Conservation (phyloP, 805 yeast species). For the Saturnispora gosingensis region DNA sequence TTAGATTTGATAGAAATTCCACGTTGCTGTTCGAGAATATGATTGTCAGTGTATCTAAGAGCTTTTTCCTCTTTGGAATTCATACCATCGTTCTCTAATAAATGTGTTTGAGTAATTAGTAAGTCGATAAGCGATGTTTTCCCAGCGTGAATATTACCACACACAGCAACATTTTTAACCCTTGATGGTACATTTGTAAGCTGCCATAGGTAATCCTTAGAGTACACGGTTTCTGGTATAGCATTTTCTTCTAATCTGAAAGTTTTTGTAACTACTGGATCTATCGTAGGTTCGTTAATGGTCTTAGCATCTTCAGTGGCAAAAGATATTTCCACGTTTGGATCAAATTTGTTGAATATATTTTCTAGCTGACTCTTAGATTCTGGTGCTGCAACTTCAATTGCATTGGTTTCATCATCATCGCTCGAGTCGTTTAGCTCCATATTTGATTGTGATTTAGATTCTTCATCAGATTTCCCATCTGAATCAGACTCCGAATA, state of each 20-base stretch:
- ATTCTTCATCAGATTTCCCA: constrained; percentile 1
- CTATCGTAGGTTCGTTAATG: constrained; percentile 55
- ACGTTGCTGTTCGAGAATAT: constrained; percentile 57
- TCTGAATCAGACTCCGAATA: constrained; percentile 30
- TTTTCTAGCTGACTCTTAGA: constrained; percentile 37
- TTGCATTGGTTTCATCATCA: constrained; percentile 12
- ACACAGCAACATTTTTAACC: constrained; percentile 62
- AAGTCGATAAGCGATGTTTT: constrained; percentile 72
- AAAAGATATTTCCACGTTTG: constrained; percentile 56
- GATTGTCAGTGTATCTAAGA: constrained; percentile 62
- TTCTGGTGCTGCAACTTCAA: constrained; percentile 33
- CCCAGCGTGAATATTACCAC: constrained; percentile 81
- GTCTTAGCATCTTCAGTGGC: constrained; percentile 37
- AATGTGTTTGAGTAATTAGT: constrained; percentile 59
- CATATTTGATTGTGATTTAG: background rate
- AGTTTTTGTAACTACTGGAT: constrained; percentile 35
- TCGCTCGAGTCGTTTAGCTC: constrained; percentile 8
- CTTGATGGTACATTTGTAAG: constrained; percentile 46
- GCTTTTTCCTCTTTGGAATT: constrained; percentile 33
- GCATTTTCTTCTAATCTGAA: constrained; percentile 41
- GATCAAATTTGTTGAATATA: constrained; percentile 41
- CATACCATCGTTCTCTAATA: constrained; percentile 24
- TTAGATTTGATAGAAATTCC: constrained; percentile 59
- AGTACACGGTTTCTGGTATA: constrained; percentile 53
- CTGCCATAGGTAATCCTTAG: constrained; percentile 51